A percentile compares a stretch with the other conserved stretches of the same genome.
Conservation (phyloP, 2,329 filamentous ascomycete genomes). For the Sporothrix brasiliensis region DNA sequence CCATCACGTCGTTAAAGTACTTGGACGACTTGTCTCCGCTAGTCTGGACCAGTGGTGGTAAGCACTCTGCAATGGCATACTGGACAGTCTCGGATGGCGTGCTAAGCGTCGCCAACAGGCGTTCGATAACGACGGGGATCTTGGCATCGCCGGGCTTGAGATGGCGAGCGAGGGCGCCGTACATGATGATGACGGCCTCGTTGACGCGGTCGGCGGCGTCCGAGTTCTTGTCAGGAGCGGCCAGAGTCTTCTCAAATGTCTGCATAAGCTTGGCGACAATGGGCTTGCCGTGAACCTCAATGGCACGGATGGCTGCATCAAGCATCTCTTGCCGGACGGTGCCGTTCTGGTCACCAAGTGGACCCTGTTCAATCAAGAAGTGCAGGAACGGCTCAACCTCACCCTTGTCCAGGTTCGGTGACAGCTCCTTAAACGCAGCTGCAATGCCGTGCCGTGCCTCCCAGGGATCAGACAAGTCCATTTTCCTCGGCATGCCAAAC, state of each 20-base stretch:
- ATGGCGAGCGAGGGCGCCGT: constrained; percentile 89
- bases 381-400: constrained; percentile 77
- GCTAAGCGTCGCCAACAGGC: constrained; percentile 81
- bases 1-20: constrained; percentile 79
- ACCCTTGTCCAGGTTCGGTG: constrained; percentile 66
- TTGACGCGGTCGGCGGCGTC: constrained; percentile 87
- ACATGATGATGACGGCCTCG: constrained; percentile 96
- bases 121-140: constrained; percentile 83
- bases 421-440: constrained; percentile 81
- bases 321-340: constrained; percentile 87
- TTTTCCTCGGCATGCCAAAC: constrained; percentile 91
- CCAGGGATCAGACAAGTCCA: constrained; percentile 86
- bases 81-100: constrained; percentile 97
- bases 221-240: constrained; percentile 78
- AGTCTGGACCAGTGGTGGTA: constrained; percentile 85
- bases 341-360: constrained; percentile 78
- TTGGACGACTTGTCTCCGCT: constrained; percentile 75
- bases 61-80: constrained; percentile 90
- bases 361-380: constrained; percentile 83
- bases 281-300: constrained; percentile 76
- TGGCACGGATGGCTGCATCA: constrained; percentile 79
- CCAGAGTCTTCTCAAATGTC: constrained; percentile 85
- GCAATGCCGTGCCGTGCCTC: constrained; percentile 88
- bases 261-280: constrained; percentile 90
- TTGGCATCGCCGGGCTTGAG: constrained; percentile 82